Evolutionary conservation across 1,139 yeast species (phyloP).

Genomic region (Diutina mesorugosa): DNA sequence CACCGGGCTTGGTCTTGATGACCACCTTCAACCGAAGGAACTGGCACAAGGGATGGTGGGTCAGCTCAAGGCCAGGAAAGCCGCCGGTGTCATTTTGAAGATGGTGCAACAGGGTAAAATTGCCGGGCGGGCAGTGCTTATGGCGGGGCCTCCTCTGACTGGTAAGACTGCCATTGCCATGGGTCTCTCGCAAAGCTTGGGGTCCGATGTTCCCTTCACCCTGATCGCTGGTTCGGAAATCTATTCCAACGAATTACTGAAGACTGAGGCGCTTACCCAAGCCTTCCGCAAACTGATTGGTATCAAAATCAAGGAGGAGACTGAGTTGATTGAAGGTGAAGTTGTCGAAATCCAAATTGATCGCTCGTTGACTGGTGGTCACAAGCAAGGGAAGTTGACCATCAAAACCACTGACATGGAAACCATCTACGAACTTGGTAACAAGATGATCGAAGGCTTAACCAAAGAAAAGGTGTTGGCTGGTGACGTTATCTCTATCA

Average conservation of each 20-base stretch:
- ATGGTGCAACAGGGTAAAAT: constrained; percentile 91
- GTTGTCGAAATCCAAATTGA: constrained; percentile 97
- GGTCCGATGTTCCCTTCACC: constrained; percentile 89
- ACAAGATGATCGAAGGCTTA: constrained; percentile 93
- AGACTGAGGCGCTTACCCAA: constrained; percentile 92
- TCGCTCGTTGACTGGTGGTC: constrained; percentile 93
- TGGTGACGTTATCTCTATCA: constrained; percentile 93
- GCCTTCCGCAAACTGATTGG: constrained; percentile 95
- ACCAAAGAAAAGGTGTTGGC: constrained; percentile 93
- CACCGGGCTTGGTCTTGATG: constrained; percentile 89
- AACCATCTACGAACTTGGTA: constrained; percentile 92
- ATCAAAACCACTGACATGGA: constrained; percentile 99
- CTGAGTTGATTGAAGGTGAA: constrained; percentile 96
- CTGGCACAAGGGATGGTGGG: constrained; percentile 95
- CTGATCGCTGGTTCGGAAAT: constrained; percentile 92
- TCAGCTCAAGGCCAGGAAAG: constrained; percentile 85
- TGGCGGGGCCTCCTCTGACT: constrained; percentile 98
- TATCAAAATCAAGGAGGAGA: constrained; percentile 88
- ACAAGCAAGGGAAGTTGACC: constrained; percentile 93
- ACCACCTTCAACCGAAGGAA: constrained; percentile 70
- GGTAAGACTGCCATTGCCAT: constrained; percentile 99
- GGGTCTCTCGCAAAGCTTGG: constrained; percentile 87
- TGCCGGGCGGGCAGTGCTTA: constrained; percentile 91
- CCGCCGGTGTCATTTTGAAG: constrained; percentile 86
- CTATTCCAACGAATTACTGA: constrained; percentile 79